phyloP scores from a whole-genome alignment of 768 basidiomycete species.

The Boletus coccyginus region DNA sequence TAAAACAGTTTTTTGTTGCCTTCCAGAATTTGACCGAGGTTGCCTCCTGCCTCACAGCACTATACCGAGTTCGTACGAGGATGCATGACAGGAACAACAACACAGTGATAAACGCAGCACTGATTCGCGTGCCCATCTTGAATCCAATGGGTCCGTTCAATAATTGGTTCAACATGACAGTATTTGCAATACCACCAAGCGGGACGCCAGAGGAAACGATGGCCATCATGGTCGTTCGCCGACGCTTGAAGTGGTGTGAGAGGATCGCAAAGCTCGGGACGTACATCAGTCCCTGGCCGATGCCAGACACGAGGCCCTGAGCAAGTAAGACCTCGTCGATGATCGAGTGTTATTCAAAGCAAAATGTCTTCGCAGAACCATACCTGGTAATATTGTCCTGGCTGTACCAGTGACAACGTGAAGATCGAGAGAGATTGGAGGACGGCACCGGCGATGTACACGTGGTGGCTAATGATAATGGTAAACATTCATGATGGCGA shows the following conservation, averaged over 20 bases:
- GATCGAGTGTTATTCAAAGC: neutral
- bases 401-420: conserved; percentile 36
- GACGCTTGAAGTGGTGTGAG: conserved; percentile 43
- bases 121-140: conserved; percentile 36
- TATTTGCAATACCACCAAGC: conserved; percentile 54
- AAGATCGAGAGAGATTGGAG: conserved; percentile 33
- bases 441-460: conserved; percentile 24
- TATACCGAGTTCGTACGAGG: conserved; percentile 36
- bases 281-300: conserved; percentile 44
- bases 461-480: conserved; percentile 5
- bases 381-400: conserved; percentile 37
- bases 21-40: conserved; percentile 13
- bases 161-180: conserved; percentile 56
- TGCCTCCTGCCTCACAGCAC: neutral
- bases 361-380: neutral
- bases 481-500: neutral
- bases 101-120: conserved; percentile 37
- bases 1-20: conserved; percentile 21
- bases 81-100: conserved; percentile 38
- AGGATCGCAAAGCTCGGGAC: conserved; percentile 42
- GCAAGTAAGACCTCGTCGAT: conserved; percentile 37
- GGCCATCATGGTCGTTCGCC: conserved; percentile 43
- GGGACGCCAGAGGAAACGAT: conserved; percentile 46
- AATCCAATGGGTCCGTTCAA: conserved; percentile 45
- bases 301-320: conserved; percentile 43